Conservation (phyloP, 2,329 filamentous ascomycete genomes). For the Fusarium aywerte region DNA sequence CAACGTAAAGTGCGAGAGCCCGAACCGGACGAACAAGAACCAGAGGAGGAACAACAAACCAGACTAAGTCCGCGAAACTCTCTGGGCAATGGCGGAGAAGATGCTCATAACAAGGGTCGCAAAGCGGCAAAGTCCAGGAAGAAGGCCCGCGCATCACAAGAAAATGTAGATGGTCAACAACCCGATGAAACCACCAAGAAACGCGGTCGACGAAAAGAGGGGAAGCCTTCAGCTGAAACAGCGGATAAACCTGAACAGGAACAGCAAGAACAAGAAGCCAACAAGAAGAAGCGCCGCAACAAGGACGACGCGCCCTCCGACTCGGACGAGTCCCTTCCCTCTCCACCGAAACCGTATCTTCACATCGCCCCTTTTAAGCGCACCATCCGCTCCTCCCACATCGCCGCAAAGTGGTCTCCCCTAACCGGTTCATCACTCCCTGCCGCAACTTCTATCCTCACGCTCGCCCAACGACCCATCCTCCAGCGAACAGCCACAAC, state of each 20-base stretch:
- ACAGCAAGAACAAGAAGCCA: constrained; percentile 1
- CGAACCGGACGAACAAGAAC: background rate
- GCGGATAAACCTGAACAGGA: background rate
- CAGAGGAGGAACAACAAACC: constrained; percentile 13
- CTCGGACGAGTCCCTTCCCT: constrained; percentile 37
- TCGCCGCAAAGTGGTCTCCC: constrained; percentile 75
- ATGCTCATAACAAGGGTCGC: constrained; percentile 31
- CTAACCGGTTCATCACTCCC: constrained; percentile 65
- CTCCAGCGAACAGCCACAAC: constrained; percentile 65
- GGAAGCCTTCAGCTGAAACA: constrained; percentile 6
- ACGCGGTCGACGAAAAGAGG: constrained; percentile 23
- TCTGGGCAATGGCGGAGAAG: constrained; percentile 17
- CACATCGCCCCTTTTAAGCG: constrained; percentile 63
- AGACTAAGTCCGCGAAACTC: constrained; percentile 38
- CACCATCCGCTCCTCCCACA: constrained; percentile 69
- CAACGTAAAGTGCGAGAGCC: constrained; percentile 11
- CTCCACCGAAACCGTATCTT: constrained; percentile 56
- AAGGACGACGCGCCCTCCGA: constrained; percentile 35
- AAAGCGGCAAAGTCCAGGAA: constrained; percentile 25
- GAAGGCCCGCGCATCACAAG: constrained; percentile 9
- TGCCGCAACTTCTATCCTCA: constrained; percentile 66
- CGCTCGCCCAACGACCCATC: constrained; percentile 70
- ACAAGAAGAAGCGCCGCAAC: constrained; percentile 31
- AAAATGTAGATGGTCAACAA: constrained; percentile 18
- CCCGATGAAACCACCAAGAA: constrained; percentile 26